Evolutionary conservation across 306 rosid genomes (phyloP).

Genomic region (Alnus rubra): DNA sequence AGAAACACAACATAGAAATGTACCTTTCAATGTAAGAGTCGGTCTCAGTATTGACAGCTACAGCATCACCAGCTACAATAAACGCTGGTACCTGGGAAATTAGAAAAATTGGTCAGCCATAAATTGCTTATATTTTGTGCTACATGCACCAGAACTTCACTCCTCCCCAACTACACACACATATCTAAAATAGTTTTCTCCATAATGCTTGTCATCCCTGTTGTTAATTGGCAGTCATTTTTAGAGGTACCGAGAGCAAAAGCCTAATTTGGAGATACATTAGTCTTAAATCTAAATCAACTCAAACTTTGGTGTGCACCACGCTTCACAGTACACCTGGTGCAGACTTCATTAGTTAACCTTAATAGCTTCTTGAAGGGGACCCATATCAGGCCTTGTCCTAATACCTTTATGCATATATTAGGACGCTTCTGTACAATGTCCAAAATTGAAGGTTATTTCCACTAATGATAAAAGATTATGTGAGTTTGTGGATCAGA

Average conservation of each 20-base stretch:
- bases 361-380: background rate
- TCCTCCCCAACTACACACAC: background rate
- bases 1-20: constrained; percentile 18
- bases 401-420: background rate
- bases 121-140: constrained; percentile 8
- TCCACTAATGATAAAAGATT: too few relatives aligned
- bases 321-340: background rate
- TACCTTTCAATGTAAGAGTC: constrained; percentile 88
- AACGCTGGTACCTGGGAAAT: constrained; percentile 74
- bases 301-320: background rate
- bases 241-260: too few relatives aligned
- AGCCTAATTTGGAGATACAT: too few relatives aligned
- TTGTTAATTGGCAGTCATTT: too few relatives aligned
- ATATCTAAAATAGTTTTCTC: background rate
- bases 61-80: constrained; percentile 68
- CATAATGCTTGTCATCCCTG: too few relatives aligned
- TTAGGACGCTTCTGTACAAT: too few relatives aligned
- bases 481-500: background rate
- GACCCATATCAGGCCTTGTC: background rate
- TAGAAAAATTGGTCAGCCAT: constrained; percentile 8
- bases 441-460: too few relatives aligned
- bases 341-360: too few relatives aligned
- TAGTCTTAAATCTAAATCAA: background rate
- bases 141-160: constrained; percentile 1
- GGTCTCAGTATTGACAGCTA: constrained; percentile 69